phyloP scores from a whole-genome alignment of 1,284 basidiomycete species.

The Melampsora americana region DNA sequence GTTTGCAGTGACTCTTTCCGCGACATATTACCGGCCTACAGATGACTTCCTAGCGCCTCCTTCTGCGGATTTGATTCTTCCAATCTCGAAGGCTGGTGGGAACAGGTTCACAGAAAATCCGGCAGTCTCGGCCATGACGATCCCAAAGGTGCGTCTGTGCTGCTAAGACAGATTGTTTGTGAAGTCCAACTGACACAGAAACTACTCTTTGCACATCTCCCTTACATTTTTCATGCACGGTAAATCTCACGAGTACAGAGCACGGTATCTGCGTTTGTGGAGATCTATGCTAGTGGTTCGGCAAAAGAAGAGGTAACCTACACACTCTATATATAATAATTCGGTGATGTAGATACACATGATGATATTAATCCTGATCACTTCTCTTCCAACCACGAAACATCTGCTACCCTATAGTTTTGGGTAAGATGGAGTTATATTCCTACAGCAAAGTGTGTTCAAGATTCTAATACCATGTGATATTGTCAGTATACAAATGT shows the following conservation, averaged over 20 bases:
- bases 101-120: constrained; percentile 13
- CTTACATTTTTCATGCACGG: not conserved
- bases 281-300: constrained; percentile 43
- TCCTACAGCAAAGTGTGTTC: not conserved
- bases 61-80: constrained; percentile 17
- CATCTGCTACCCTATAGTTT: constrained; percentile 8
- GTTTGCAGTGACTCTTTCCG: constrained; percentile 18
- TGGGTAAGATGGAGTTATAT: constrained; percentile 23
- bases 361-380: not conserved
- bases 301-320: constrained; percentile 34
- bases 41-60: constrained; percentile 22
- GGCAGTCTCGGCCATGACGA: constrained; percentile 12
- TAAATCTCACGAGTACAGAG: constrained; percentile 2
- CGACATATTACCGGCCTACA: constrained; percentile 38
- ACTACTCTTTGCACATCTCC: not conserved
- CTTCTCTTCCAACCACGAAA: not conserved
- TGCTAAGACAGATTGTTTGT: not conserved
- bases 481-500: constrained; percentile 31
- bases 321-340: not conserved
- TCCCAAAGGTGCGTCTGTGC: constrained; percentile 20
- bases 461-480: constrained; percentile 1
- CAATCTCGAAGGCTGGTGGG: constrained; percentile 13
- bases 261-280: constrained; percentile 32
- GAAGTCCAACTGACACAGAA: no score
- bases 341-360: not conserved